Evolutionary conservation across 2,329 filamentous ascomycete species (phyloP).

Genomic region (Penicillium sp.): DNA sequence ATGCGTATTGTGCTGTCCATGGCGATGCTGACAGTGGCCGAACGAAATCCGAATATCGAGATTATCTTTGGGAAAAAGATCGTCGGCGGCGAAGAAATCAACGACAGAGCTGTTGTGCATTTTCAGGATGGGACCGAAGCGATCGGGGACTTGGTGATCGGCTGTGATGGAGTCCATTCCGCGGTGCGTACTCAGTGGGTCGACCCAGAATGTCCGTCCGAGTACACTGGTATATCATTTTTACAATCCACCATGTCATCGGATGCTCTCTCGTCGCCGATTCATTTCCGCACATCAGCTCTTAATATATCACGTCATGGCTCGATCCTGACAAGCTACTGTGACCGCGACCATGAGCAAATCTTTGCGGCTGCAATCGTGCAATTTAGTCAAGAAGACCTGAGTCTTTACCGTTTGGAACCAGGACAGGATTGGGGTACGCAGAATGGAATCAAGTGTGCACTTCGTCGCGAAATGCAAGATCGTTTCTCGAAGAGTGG

Average conservation of each 20-base stretch:
- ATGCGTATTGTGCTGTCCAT: conserved; percentile 48
- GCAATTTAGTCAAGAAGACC: conserved; percentile 36
- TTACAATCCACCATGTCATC: conserved; percentile 40
- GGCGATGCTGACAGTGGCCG: conserved; percentile 44
- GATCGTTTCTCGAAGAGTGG: conserved; percentile 41
- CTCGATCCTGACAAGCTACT: conserved; percentile 45
- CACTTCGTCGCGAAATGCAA: conserved; percentile 40
- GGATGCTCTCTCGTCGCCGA: conserved; percentile 24
- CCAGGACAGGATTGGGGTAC: conserved; percentile 40
- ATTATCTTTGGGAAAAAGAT: conserved; percentile 50
- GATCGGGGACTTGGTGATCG: conserved; percentile 42
- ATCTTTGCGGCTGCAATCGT: conserved; percentile 48
- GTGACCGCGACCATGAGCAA: conserved; percentile 38
- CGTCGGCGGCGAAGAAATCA: conserved; percentile 37
- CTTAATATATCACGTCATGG: conserved; percentile 46
- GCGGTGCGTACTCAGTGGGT: conserved; percentile 41
- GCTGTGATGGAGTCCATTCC: conserved; percentile 49
- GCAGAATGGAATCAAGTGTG: conserved; percentile 38
- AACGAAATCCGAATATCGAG: conserved; percentile 41
- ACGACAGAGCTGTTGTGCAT: conserved; percentile 35
- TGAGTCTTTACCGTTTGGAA: conserved; percentile 29
- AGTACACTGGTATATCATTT: conserved; percentile 49
- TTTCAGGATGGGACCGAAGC: conserved; percentile 44
- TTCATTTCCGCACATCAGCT: conserved; percentile 45
- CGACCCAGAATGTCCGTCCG: conserved; percentile 38